Evolutionary conservation across 1,139 yeast genomes (phyloP), one percentile per base, ranked within the genome.

Genomic region (Hemisphaericaspora lyxosophila): DNA sequence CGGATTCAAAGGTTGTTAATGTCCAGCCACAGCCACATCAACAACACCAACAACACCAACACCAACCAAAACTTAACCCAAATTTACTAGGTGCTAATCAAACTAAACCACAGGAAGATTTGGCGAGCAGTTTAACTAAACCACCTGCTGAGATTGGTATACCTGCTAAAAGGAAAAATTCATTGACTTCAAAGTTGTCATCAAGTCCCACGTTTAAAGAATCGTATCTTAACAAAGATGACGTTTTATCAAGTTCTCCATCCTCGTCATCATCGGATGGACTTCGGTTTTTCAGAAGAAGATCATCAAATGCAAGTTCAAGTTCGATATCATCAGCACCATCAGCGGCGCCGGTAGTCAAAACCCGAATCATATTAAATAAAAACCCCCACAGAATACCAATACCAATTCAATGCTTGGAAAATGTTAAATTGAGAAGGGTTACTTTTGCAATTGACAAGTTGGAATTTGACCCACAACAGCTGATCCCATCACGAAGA

Each of bases 401-500:
- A 9, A 45, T 64, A 15, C 72, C 73, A 1, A 50, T 75, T 11
- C 66, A 66, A 32, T 75, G 70, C 29, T 55, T 73, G 29, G 43
- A 51, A 16, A 48, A 41, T 16, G 55, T 63, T 4, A 63, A 66
- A n/a, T 64, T 85, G 45, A 74, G 74, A 48, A 61, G 94, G 41
- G 97, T 90, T 3, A 72, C 79, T 2, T 90, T 90, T 59, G 85
- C 94, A 1, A 67, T 85, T 11, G 83, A 85, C 45, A 75, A 80
- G 43, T 71, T 88, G 36, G 64, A 71, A 1, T 72, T 69, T 45
- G 97, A 90, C 58, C 97, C 97, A 2, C 97, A 96, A 27, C 97
- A 90, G 55, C 97, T 89, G 58, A 85, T 90, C 43, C 97, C 97
- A 1, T 85, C 95, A 1, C 68, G 96, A 49, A 75, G 82, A 43